Evolutionary conservation across 2,329 filamentous ascomycete genomes (phyloP), one percentile per base, ranked within the genome.

Genomic region (Ophiostoma quercus): DNA sequence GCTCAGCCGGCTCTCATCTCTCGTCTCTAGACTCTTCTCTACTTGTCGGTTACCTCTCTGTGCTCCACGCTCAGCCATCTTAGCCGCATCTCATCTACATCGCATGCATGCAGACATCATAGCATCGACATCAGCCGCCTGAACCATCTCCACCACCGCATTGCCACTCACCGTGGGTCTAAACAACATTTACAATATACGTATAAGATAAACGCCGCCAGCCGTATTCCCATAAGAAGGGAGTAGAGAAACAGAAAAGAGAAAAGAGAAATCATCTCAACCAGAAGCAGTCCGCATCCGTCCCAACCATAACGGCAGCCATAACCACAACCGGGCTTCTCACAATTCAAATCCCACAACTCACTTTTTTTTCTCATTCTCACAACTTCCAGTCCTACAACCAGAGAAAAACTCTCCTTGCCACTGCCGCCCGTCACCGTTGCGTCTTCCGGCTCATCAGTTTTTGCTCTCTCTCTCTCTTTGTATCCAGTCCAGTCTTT

Each of bases 121-220:
- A n/a, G 47, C 54, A 60, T 60, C 54, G 22, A 22, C 54, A 29
- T 12, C 54, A 22, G 25, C 54, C 3, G n/a, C 54, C 54, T 29
- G 9, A 8, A 60, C n/a, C 22, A 29, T 9, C 25, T 12, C 47
- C 47, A 54, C 47, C 47, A 54, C n/a, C 47, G n/a, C 47, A 60
- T 29, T 22, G 22, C 54, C 54, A 60, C 54, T 60, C n/a, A 32
- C 32, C 60, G 60, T 32, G 34, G 60, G 60, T 32, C 60, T 65
- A 65, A 37, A 63, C 3, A 34, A 39, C 60, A 34, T 34, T 3
- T 34, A 6, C 22, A 60, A 22, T 22, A 12, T 25, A 22, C 19
- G 9, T 43, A 43, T 43, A 47, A 29, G 9, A 25, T 57, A 57
- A 57, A 57, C 51, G 51, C 16, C n/a, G 51, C 11, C 51, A 25